Evolutionary conservation across 306 rosid genomes (phyloP).

Genomic region (Castanea crenata): DNA sequence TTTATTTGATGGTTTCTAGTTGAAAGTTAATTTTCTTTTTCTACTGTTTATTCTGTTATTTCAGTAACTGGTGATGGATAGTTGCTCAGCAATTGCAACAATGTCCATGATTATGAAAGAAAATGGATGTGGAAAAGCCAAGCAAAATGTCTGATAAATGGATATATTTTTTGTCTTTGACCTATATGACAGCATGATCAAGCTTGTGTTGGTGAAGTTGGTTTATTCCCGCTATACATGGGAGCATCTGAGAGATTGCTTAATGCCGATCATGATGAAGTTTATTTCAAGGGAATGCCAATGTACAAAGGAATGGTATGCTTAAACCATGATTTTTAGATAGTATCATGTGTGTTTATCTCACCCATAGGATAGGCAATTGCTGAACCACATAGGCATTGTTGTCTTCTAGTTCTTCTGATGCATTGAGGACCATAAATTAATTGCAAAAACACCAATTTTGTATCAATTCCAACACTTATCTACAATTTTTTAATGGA

Average conservation of each 20-base stretch:
- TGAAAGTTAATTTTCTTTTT: slow-evolving; percentile 1
- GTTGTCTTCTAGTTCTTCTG: not conserved
- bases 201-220: slow-evolving; percentile 79
- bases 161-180: slow-evolving; percentile 25
- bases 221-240: slow-evolving; percentile 51
- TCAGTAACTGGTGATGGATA: not conserved
- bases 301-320: slow-evolving; percentile 64
- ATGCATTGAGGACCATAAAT: not conserved
- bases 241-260: slow-evolving; percentile 73
- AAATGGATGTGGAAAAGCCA: not conserved
- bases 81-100: not conserved
- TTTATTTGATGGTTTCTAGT: not conserved
- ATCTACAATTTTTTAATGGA: not conserved
- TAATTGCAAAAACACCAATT: not conserved
- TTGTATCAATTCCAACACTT: not conserved
- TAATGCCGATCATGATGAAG: slow-evolving; percentile 70
- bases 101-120: not conserved
- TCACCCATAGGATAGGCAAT: not conserved
- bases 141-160: not conserved
- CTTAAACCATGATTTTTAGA: not conserved
- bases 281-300: slow-evolving; percentile 88
- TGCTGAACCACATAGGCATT: not conserved
- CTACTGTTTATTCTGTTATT: not conserved
- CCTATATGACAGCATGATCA: slow-evolving; percentile 53
- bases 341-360: not conserved